Base-by-base conservation (phyloP, 1,284 basidiomycete genomes). In the Cutaneotrichosporon cutaneum region DNA sequence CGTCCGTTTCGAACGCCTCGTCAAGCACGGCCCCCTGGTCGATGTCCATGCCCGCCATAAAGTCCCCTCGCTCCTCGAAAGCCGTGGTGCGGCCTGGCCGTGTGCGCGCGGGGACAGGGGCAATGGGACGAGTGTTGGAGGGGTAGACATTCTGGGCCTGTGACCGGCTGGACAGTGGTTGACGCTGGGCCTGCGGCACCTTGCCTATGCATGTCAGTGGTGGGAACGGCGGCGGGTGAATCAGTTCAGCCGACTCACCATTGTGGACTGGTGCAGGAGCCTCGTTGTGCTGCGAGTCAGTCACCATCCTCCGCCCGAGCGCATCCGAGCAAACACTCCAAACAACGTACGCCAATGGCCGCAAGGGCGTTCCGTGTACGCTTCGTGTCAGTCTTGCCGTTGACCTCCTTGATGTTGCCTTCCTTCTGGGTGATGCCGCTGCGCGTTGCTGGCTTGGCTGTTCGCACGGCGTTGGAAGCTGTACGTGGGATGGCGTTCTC, bases 401-500 rank as follows among this genome's bases (percentile, higher is more conserved):
- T 24, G 24, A 42, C 22, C 1, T 50, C 22, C 59, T 61, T 64
- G 30, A 66, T 59, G 56, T 71, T 72, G 64, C 11, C 27, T 32
- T 35, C 68, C 71, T 56, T 72, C 73, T 26, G 69, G 58, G 45
- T 65, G 68, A 30, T 69, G 54, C 27, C 67, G 71, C 10, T 72
- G 58, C 62, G 74, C 73, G 55, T 62, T 61, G 13, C 69, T n/a
- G 54, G 21, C 39, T 45, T 56, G 39, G 70, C 71, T 56, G 70
- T 72, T 27, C 48, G 27, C 24, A 30, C 62, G 14, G 70, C 21
- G n/a, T 42, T 42, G 47, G 61, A 56, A 22, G 68, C 56, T n/a
- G n/a, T n/a, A 52, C 70, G 68, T 35, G 69, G 58, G 45, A 71
- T 62, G 35, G 74, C 74, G 60, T 79, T 79, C 65, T 79, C 77